Evolutionary conservation across 805 yeast genomes (phyloP).

Genomic region (Yamadazyma philogaea): DNA sequence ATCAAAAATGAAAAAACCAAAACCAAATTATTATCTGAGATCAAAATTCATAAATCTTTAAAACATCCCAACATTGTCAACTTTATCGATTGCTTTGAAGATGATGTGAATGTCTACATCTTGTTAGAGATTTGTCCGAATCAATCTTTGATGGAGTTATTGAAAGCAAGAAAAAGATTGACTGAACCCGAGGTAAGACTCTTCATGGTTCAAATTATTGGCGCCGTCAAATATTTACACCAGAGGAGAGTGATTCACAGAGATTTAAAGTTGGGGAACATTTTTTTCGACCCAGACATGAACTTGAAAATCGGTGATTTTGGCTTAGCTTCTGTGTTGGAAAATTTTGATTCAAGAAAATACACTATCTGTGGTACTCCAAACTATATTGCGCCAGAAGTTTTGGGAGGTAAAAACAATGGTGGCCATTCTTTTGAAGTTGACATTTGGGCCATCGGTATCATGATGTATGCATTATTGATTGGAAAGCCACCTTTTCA

Average conservation of each 20-base stretch:
- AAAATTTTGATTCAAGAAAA: conserved; percentile 64
- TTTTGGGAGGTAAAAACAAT: conserved; percentile 76
- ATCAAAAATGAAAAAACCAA: conserved; percentile 88
- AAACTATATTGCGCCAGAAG: conserved; percentile 97
- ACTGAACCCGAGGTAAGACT: conserved; percentile 89
- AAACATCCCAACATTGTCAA: conserved; percentile 86
- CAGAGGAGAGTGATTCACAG: conserved; percentile 90
- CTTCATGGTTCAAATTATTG: conserved; percentile 88
- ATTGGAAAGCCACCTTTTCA: conserved; percentile 98
- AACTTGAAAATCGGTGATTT: conserved; percentile 95
- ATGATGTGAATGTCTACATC: conserved; percentile 89
- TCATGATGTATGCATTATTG: conserved; percentile 89
- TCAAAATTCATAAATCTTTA: conserved; percentile 90
- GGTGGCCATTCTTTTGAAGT: conserved; percentile 97
- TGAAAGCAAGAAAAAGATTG: conserved; percentile 77
- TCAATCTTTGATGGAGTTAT: conserved; percentile 89
- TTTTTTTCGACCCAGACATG: conserved; percentile 91
- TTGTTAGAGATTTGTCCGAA: conserved; percentile 92
- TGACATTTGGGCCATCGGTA: conserved; percentile 97
- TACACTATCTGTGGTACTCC: conserved; percentile 98
- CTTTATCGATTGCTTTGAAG: conserved; percentile 96
- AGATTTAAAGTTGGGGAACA: conserved; percentile 93
- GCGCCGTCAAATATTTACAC: conserved; percentile 92
- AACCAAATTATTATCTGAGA: conserved; percentile 82
- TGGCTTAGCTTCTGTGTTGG: conserved; percentile 95